Evolutionary conservation across 176 grass and related monocot genomes (phyloP).

Genomic region (Triticum timopheevii): DNA sequence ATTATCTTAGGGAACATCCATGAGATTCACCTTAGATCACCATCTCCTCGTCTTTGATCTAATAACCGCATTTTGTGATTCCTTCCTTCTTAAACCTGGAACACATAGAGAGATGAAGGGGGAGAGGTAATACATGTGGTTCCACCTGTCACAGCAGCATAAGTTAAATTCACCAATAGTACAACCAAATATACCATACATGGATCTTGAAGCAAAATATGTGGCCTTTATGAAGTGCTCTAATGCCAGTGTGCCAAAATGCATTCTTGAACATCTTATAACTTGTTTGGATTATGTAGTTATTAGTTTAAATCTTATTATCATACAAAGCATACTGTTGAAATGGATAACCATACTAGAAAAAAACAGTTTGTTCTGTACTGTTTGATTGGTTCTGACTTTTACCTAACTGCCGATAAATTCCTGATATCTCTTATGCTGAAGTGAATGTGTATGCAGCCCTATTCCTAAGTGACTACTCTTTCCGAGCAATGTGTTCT

Average conservation of each 20-base stretch:
- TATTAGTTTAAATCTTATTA: background rate
- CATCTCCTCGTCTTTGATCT: too few species aligned
- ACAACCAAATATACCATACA: background rate
- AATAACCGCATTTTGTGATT: background rate
- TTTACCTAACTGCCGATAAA: background rate
- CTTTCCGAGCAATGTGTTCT: background rate
- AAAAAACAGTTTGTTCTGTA: background rate
- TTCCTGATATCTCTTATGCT: constrained; percentile 8
- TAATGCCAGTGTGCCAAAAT: constrained; percentile 8
- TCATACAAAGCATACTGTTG: background rate
- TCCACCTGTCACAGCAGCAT: background rate
- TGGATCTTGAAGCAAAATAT: background rate
- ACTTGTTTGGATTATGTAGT: background rate
- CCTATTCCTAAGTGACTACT: background rate
- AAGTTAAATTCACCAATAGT: background rate
- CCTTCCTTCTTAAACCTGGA: background rate
- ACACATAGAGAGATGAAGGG: background rate
- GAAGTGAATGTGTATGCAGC: background rate
- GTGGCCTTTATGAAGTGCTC: background rate
- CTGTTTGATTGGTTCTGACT: background rate
- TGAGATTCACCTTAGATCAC: constrained; percentile 2
- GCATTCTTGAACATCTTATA: background rate
- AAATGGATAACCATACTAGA: constrained; percentile 1
- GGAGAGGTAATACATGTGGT: background rate
- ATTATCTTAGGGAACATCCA: background rate